Percentiles rank a stretch among this genome's conserved stretches.
phyloP scores from a whole-genome alignment of 2,329 filamentous ascomycete genomes.

The Aspergillus niger region DNA sequence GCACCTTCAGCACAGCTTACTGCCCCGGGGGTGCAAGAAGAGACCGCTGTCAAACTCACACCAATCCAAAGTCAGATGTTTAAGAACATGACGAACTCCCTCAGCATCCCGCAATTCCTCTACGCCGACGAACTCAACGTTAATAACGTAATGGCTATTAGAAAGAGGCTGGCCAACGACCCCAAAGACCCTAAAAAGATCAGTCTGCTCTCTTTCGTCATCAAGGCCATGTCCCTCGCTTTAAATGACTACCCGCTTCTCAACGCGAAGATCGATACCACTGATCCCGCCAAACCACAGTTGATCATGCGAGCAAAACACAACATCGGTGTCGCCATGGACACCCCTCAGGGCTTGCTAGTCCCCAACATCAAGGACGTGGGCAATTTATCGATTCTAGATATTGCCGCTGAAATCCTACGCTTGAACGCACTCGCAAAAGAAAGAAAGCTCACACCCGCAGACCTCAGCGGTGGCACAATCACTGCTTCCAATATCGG shows the following conservation, averaged over 20 bases:
- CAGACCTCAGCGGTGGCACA: constrained; percentile 81
- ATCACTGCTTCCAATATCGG: constrained; percentile 98
- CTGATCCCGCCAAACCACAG: constrained; percentile 65
- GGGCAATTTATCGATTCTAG: constrained; percentile 70
- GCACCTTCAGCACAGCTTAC: constrained; percentile 28
- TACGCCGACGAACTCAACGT: constrained; percentile 91
- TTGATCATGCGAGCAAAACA: constrained; percentile 80
- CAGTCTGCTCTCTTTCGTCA: constrained; percentile 89
- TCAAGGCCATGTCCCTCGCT: constrained; percentile 90
- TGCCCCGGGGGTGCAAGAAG: constrained; percentile 57
- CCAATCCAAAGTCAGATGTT: constrained; percentile 91
- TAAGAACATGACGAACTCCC: constrained; percentile 91
- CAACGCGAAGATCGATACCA: constrained; percentile 77
- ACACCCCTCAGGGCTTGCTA: constrained; percentile 82
- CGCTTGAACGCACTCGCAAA: constrained; percentile 73
- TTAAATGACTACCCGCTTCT: constrained; percentile 80
- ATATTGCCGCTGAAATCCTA: constrained; percentile 74
- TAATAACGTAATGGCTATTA: constrained; percentile 70
- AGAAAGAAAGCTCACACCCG: constrained; percentile 70
- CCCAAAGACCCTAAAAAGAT: constrained; percentile 61
- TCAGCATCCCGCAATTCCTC: constrained; percentile 91
- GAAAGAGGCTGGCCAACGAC: constrained; percentile 71
- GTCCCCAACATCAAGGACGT: constrained; percentile 92
- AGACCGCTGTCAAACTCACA: constrained; percentile 70
- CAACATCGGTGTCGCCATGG: constrained; percentile 95